Percentiles rank a stretch among this genome's conserved stretches.
Evolutionary conservation across 2,329 filamentous ascomycete genomes (phyloP).

Genomic region (Diaporthe nobilis): DNA sequence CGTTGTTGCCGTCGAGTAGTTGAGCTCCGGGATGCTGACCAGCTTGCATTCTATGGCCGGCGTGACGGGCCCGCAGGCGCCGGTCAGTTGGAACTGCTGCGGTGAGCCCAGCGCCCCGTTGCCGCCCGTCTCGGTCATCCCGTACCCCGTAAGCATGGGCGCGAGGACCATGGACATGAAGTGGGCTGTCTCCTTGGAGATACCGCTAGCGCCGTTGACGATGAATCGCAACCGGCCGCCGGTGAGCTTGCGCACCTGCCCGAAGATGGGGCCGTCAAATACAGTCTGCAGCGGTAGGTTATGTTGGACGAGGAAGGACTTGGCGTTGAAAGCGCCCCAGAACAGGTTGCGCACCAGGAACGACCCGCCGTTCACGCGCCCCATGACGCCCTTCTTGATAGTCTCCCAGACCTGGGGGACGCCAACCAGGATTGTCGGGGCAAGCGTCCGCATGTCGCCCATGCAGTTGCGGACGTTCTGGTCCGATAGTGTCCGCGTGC

Average conservation of each 20-base stretch:
- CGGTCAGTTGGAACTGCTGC: constrained; percentile 81
- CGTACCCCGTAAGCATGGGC: constrained; percentile 95
- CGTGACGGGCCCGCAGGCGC: constrained; percentile 82
- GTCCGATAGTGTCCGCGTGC: constrained; percentile 90
- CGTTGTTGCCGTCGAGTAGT: constrained; percentile 81
- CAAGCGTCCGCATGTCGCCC: constrained; percentile 93
- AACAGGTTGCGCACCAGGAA: constrained; percentile 84
- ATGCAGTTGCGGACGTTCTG: constrained; percentile 88
- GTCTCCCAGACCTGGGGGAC: constrained; percentile 98
- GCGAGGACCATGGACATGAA: constrained; percentile 95
- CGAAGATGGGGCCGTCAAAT: constrained; percentile 88
- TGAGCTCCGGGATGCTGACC: constrained; percentile 90
- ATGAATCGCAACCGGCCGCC: constrained; percentile 90
- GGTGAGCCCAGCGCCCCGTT: constrained; percentile 88
- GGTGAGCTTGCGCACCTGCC: constrained; percentile 90
- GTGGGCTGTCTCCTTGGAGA: constrained; percentile 87
- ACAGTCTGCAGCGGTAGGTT: constrained; percentile 77
- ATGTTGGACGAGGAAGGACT: constrained; percentile 69
- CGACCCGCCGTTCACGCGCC: constrained; percentile 81
- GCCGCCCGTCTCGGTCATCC: constrained; percentile 92
- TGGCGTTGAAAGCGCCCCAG: constrained; percentile 74
- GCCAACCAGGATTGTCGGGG: constrained; percentile 90
- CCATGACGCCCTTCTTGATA: constrained; percentile 92
- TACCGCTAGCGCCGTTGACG: constrained; percentile 94
- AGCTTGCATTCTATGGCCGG: constrained; percentile 89